Conservation (phyloP, 768 basidiomycete species). For the Pleurotus sapidus region DNA sequence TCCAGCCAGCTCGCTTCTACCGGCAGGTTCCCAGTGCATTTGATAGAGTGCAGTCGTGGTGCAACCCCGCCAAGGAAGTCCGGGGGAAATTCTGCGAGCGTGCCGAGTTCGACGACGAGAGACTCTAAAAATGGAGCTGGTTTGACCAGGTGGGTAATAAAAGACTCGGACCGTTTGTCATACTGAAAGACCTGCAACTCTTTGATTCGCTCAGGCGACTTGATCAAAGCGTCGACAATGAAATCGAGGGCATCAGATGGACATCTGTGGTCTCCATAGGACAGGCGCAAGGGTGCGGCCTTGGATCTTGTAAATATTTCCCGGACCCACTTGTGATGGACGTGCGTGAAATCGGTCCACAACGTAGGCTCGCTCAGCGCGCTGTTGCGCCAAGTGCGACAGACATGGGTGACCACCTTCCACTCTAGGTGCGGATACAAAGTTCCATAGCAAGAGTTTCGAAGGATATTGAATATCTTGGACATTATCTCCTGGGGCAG, state of each 20-base stretch:
- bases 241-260: no score
- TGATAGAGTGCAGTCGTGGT: background rate
- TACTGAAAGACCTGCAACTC: no score
- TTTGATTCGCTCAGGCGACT: no score
- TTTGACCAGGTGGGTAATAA: background rate
- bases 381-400: background rate
- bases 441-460: background rate
- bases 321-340: background rate
- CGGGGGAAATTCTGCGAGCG: background rate
- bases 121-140: background rate
- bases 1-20: no score
- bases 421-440: background rate
- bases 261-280: no score
- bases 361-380: background rate
- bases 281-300: no score
- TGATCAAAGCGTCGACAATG: no score
- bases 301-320: background rate
- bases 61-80: background rate
- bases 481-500: background rate
- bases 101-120: background rate
- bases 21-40: background rate
- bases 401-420: background rate
- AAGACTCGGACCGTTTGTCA: no score
- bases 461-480: background rate
- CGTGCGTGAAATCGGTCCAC: background rate